Base-by-base conservation (phyloP, 352 stramenopile species). In the Phytophthora macrochlamydospora region DNA sequence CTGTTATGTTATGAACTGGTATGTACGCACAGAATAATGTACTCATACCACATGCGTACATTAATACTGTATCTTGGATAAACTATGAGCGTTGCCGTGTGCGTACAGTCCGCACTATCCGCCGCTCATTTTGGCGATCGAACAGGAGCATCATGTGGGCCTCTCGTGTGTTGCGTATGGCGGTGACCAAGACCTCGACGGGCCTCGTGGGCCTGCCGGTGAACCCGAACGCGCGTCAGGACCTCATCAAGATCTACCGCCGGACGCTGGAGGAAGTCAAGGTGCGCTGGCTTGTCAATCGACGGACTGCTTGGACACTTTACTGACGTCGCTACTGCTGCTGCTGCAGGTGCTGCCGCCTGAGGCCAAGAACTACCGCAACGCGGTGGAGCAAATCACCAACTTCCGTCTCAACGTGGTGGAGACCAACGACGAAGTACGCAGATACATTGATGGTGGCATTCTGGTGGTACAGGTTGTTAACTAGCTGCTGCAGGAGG, bases 161-260 rank as follows among this genome's bases (percentile, higher is more conserved):
- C 61, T 89, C 87, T 44, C 84, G 85, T 70, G 75, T 92, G 75
- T 75, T 95, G 68, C 81, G 81, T 51, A 93, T 94, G 85, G 85
- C 86, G 52, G 87, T 93, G 71, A 90, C 76, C 59, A 96, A 96
- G 83, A 94, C 87, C 54, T 82, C 87, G 63, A 96, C 89, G 73
- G 89, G 89, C 60, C 75, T 96, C 71, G 87, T 94, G 51, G 89
- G 89, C 58, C 70, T 96, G 9, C 74, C 84, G 8, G 89, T 96
- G 46, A 94, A 96, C 74, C 75, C 73, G n/a, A 91, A 94, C 56
- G 87, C 80, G 33, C 89, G 89, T 33, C 70, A 85, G 69, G 86
- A 95, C 59, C 85, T 96, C 66, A 93, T 96, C 71, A 75, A 81
- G 54, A 76, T 95, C 58, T 94, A 95, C 73, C 79, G 89, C 61